phyloP scores from a whole-genome alignment of 768 basidiomycete genomes.

The Piloderma croceum region DNA sequence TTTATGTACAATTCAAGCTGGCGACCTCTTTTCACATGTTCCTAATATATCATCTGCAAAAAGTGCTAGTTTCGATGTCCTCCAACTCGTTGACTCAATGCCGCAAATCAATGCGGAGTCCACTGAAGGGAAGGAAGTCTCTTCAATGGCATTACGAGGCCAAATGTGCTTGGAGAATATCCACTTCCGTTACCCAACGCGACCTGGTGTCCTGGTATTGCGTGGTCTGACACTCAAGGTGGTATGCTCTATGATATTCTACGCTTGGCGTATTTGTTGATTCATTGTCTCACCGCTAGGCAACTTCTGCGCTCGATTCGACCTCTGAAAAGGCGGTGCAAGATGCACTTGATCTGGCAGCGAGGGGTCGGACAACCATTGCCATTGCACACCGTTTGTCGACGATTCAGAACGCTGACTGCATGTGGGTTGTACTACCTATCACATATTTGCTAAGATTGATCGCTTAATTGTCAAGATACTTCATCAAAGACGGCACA shows the following conservation, averaged over 20 bases:
- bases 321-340: slow-evolving; percentile 94
- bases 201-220: slow-evolving; percentile 78
- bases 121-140: slow-evolving; percentile 50
- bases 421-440: too few species aligned
- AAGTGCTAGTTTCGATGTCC: slow-evolving; percentile 67
- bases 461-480: slow-evolving; percentile 51
- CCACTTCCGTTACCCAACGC: slow-evolving; percentile 86
- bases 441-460: too few species aligned
- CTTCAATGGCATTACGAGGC: slow-evolving; percentile 42
- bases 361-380: slow-evolving; percentile 90
- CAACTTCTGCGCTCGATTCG: slow-evolving; percentile 86
- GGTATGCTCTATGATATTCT: slow-evolving; percentile 11
- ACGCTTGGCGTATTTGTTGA: too few species aligned
- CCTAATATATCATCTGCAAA: slow-evolving; percentile 86
- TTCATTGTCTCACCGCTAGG: slow-evolving; percentile 26
- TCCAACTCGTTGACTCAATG: slow-evolving; percentile 66
- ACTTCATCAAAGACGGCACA: slow-evolving; percentile 83
- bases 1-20: slow-evolving; percentile 83
- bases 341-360: slow-evolving; percentile 85
- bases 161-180: slow-evolving; percentile 75
- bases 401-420: too few species aligned
- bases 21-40: slow-evolving; percentile 78
- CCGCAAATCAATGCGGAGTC: slow-evolving; percentile 83
- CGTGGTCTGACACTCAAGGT: slow-evolving; percentile 68
- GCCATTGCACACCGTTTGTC: too few species aligned